Percentiles rank a stretch among this genome's conserved stretches.
Evolutionary conservation across 2,329 filamentous ascomycete species (phyloP).

Genomic region (Talaromyces sp.): DNA sequence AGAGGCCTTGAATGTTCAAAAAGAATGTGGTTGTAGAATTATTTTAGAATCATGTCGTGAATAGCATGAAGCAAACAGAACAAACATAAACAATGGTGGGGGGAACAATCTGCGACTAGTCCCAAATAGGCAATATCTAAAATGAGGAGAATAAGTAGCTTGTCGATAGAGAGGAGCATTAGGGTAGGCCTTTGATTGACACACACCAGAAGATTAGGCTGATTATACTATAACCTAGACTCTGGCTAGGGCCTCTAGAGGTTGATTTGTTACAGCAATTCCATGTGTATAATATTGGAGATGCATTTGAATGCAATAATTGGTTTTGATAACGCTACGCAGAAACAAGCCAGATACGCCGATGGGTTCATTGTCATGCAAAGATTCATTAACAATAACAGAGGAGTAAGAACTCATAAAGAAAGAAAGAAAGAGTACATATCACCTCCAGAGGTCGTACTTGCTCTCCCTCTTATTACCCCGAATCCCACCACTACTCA

Average conservation of each 20-base stretch:
- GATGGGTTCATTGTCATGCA: neutral
- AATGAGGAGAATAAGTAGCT: too few species aligned
- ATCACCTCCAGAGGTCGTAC: constrained; percentile 36
- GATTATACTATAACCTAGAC: too few species aligned
- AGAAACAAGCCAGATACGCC: neutral
- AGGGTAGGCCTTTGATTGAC: too few species aligned
- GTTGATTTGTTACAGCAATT: too few species aligned
- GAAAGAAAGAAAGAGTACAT: neutral
- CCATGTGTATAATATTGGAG: neutral
- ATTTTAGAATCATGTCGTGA: neutral
- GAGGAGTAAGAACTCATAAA: neutral
- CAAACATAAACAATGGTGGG: constrained; percentile 4
- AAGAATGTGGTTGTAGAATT: neutral
- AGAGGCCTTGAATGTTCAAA: neutral
- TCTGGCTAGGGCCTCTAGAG: too few species aligned
- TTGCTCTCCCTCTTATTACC: constrained; percentile 29
- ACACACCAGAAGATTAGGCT: too few species aligned
- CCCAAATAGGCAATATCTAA: neutral
- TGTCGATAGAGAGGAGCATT: too few species aligned
- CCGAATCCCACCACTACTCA: constrained; percentile 27
- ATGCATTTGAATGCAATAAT: neutral
- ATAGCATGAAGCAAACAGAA: neutral
- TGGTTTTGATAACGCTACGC: too few species aligned
- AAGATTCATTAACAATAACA: neutral
- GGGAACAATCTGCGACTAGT: neutral